phyloP scores from a whole-genome alignment of 2,329 filamentous ascomycete genomes.

The Nemania serpens region DNA sequence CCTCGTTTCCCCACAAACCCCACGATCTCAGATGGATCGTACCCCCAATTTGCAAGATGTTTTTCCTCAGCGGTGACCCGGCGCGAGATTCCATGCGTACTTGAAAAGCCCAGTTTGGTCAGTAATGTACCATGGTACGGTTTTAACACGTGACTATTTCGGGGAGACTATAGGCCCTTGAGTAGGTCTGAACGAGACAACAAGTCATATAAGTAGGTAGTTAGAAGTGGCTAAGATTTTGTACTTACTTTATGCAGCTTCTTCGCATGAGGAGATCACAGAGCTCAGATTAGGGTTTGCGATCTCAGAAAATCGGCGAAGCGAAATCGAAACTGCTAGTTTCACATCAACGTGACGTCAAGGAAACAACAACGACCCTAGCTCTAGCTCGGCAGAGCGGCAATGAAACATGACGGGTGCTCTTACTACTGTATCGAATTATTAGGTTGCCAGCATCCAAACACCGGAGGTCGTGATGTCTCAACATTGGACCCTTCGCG shows the following conservation, averaged over 20 bases:
- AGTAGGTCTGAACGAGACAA: neutral
- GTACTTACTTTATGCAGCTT: no score
- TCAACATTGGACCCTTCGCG: neutral
- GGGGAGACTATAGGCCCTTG: neutral
- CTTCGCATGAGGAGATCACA: neutral
- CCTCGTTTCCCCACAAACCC: neutral
- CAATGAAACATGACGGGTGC: neutral
- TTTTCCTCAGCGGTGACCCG: slow-evolving; percentile 1
- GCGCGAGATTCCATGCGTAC: slow-evolving; percentile 14
- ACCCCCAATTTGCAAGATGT: neutral
- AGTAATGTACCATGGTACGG: neutral
- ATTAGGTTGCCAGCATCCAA: neutral
- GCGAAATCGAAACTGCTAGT: slow-evolving; percentile 20
- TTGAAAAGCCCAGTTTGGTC: neutral
- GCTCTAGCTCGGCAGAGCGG: slow-evolving; percentile 2
- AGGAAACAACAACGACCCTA: slow-evolving; percentile 4
- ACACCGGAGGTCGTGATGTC: neutral
- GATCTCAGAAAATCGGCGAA: slow-evolving; percentile 25
- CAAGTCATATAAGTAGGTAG: slow-evolving; percentile 4
- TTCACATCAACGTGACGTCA: slow-evolving; percentile 28
- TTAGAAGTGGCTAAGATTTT: no score
- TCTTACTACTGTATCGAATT: no score
- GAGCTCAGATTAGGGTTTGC: neutral
- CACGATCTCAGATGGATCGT: neutral
- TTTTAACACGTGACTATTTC: no score